These are phyloP conservation scores for Trypanosoma lewisi DNA, from an alignment of 208 protist species.

Conservation along the genomic window DNA sequence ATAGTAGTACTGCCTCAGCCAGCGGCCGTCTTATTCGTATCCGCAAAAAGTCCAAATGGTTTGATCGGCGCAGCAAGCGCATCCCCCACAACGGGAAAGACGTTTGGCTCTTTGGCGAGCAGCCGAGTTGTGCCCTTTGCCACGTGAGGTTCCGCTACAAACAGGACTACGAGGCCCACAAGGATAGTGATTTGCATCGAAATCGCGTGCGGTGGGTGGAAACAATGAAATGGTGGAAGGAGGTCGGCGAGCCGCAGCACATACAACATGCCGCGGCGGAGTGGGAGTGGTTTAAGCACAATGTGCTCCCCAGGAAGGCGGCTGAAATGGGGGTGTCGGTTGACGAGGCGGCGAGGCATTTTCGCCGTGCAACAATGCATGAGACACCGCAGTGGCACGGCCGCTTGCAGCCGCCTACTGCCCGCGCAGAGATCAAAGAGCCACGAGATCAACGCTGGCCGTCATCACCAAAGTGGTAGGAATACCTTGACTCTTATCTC, in stretches of 20 bases:
- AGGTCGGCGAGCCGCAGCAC: conserved; percentile 73
- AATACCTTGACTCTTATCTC: too few relatives aligned
- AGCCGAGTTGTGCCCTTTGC: conserved; percentile 86
- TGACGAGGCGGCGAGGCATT: conserved; percentile 48
- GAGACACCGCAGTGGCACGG: conserved; percentile 73
- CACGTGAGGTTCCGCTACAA: conserved; percentile 89
- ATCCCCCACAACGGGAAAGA: conserved; percentile 88
- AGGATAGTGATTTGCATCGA: conserved; percentile 86
- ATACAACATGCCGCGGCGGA: conserved; percentile 35
- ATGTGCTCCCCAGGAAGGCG: conserved; percentile 68
- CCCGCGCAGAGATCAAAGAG: conserved; percentile 71
- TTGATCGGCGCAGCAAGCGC: conserved; percentile 79
- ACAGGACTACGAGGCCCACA: conserved; percentile 90
- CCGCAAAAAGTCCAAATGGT: conserved; percentile 88
- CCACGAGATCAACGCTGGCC: conserved; percentile 89
- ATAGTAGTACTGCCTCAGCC: conserved; percentile 72
- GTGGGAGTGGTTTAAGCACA: conserved; percentile 75
- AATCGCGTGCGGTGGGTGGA: conserved; percentile 85
- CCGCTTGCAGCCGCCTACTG: conserved; percentile 59
- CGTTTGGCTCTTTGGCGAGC: conserved; percentile 80
- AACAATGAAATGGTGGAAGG: conserved; percentile 82
- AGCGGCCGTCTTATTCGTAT: conserved; percentile 84
- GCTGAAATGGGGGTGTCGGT: conserved; percentile 50
- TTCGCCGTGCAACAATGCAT: conserved; percentile 55
- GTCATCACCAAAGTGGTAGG: conserved; percentile 88